Evolutionary conservation across 257 asterid species (phyloP).

Genomic region (Lithospermum erythrorhizon): DNA sequence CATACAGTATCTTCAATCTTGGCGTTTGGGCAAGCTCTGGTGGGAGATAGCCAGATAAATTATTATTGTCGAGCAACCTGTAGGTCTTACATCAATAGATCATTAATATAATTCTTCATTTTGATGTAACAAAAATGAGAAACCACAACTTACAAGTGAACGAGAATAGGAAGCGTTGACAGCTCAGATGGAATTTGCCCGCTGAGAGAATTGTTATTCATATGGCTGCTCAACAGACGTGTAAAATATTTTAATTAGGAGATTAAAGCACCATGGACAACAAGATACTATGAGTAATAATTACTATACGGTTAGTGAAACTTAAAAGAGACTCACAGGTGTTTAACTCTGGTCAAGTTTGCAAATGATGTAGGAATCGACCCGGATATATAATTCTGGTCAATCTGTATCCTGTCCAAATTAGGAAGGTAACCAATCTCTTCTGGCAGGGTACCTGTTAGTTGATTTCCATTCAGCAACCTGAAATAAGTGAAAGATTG

Average conservation of each 20-base stretch:
- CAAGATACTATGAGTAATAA: conserved; percentile 3
- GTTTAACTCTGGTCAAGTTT: conserved; percentile 49
- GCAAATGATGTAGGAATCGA: conserved; percentile 68
- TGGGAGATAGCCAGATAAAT: conserved; percentile 86
- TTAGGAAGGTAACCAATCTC: conserved; percentile 79
- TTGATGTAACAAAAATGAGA: conserved; percentile 5
- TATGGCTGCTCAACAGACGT: conserved; percentile 56
- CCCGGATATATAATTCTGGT: conserved; percentile 82
- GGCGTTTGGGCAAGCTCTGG: conserved; percentile 63
- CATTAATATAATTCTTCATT: conserved; percentile 8
- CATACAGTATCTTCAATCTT: conserved; percentile 63
- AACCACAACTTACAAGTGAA: conserved; percentile 73
- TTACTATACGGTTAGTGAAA: conserved; percentile 4
- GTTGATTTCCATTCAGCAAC: conserved; percentile 88
- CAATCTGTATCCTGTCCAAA: conserved; percentile 89
- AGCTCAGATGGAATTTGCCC: conserved; percentile 81
- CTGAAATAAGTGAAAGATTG: conserved; percentile 27
- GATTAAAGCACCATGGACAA: not conserved
- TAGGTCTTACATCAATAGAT: conserved; percentile 16
- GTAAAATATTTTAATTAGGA: conserved; percentile 13
- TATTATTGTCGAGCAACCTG: conserved; percentile 96
- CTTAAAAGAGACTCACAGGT: conserved; percentile 45
- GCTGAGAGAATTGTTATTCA: conserved; percentile 92
- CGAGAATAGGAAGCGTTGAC: conserved; percentile 66
- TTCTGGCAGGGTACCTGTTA: conserved; percentile 83